These are phyloP conservation scores for Chlorella sp. DNA, from an alignment of 139 green algal genomes.

Conservation along the genomic window DNA sequence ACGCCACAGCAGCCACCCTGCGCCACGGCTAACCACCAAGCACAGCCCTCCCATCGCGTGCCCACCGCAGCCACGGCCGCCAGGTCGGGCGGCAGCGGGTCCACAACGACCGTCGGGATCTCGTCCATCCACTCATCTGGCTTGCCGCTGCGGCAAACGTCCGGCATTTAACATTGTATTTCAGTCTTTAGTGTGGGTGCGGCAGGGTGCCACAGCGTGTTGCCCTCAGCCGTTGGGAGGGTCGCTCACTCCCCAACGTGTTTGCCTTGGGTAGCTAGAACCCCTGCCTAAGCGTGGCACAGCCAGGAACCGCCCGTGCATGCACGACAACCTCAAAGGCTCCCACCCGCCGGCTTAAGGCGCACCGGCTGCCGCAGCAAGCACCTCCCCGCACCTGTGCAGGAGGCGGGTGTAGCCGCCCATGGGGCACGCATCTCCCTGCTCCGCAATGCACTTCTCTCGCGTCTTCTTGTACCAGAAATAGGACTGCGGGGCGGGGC, in stretches of 20 bases:
- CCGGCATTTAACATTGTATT: too few relatives aligned
- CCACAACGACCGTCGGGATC: conserved; percentile 80
- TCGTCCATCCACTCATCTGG: conserved; percentile 70
- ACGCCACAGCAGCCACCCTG: neutral
- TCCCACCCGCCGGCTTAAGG: neutral
- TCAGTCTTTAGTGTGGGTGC: too few relatives aligned
- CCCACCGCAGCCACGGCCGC: neutral
- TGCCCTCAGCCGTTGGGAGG: too few relatives aligned
- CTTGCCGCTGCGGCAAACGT: conserved; percentile 39
- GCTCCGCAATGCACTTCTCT: neutral
- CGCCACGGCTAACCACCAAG: too few relatives aligned
- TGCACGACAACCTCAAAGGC: neutral
- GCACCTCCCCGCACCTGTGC: conserved; percentile 34
- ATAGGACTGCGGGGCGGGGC: conserved; percentile 46
- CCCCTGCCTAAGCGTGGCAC: too few relatives aligned
- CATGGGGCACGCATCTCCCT: conserved; percentile 58
- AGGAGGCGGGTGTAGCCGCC: conserved; percentile 79
- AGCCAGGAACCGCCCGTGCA: too few relatives aligned
- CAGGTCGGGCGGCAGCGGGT: conserved; percentile 46
- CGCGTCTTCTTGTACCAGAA: conserved; percentile 64
- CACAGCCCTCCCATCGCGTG: too few relatives aligned
- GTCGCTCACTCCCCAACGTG: too few relatives aligned
- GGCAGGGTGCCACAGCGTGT: neutral
- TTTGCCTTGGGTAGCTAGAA: too few relatives aligned
- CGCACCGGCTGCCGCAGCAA: neutral